A percentile compares a stretch with the other conserved stretches of the same genome.
Evolutionary conservation across 306 rosid genomes (phyloP).

Genomic region (Cajanus cajan): DNA sequence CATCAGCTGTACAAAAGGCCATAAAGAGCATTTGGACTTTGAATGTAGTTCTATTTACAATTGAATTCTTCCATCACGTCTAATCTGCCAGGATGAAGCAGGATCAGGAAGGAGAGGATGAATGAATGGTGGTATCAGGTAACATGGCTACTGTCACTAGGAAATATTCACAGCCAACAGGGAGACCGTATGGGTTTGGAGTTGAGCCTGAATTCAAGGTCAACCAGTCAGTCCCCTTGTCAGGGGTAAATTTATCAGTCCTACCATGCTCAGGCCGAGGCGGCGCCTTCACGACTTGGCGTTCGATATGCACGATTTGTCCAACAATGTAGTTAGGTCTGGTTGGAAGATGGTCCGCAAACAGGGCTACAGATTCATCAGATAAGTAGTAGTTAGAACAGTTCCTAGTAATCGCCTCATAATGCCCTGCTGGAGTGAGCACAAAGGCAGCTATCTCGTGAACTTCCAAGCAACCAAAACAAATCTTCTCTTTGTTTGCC

Average conservation of each 20-base stretch:
- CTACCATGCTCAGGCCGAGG: slow-evolving; percentile 44
- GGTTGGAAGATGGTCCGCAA: slow-evolving; percentile 73
- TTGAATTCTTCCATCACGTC: slow-evolving; percentile 94
- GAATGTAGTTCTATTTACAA: slow-evolving; percentile 62
- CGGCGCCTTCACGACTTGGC: slow-evolving; percentile 66
- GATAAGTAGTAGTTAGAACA: slow-evolving; percentile 81
- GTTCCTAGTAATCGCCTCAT: slow-evolving; percentile 83
- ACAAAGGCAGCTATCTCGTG: slow-evolving; percentile 95
- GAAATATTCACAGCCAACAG: slow-evolving; percentile 95
- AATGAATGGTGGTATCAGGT: slow-evolving; percentile 89
- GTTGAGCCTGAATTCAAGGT: slow-evolving; percentile 95
- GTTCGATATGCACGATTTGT: slow-evolving; percentile 96
- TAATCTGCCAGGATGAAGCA: slow-evolving; percentile 59
- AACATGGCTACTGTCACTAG: slow-evolving; percentile 97
- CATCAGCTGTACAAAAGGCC: slow-evolving; percentile 65
- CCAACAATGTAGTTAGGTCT: slow-evolving; percentile 93
- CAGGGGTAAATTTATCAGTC: slow-evolving; percentile 41
- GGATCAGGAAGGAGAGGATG: slow-evolving; percentile 96
- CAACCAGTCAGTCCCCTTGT: slow-evolving; percentile 64
- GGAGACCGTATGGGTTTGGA: slow-evolving; percentile 80
- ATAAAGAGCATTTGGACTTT: slow-evolving; percentile 35
- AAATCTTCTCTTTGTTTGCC: slow-evolving; percentile 97
- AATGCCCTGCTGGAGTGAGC: slow-evolving; percentile 69
- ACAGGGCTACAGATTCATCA: slow-evolving; percentile 85
- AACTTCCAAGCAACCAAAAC: slow-evolving; percentile 79